These are phyloP conservation scores for Lactifluus hygrophoroides DNA, from an alignment of 768 basidiomycete species.

Conservation along the genomic window DNA sequence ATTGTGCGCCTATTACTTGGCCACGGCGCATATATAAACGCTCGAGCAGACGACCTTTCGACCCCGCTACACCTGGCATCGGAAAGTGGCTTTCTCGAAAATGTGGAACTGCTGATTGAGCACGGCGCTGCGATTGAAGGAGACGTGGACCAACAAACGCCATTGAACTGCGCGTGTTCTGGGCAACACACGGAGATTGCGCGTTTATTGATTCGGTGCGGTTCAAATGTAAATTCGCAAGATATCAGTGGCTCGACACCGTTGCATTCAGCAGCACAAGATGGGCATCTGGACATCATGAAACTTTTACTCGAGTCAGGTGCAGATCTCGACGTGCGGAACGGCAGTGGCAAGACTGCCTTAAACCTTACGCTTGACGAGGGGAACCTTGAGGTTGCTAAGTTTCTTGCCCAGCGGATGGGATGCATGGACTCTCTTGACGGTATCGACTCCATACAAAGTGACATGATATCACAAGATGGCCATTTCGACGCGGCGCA, in stretches of 20 bases:
- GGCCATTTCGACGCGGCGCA: neutral
- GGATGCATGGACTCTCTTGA: neutral
- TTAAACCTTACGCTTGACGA: neutral
- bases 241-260: neutral
- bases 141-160: neutral
- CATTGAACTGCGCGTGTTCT: neutral
- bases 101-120: neutral
- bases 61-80: neutral
- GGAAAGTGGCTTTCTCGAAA: neutral
- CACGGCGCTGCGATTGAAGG: neutral
- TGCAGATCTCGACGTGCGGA: too few species aligned
- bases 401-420: neutral
- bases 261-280: neutral
- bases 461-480: neutral
- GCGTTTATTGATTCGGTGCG: neutral
- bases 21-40: neutral
- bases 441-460: neutral
- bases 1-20: neutral
- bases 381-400: neutral
- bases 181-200: neutral
- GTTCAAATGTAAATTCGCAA: neutral
- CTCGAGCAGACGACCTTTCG: too few species aligned
- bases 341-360: neutral
- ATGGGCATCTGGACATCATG: neutral
- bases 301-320: too few species aligned